These are phyloP conservation scores for Lentinula aciculospora DNA, from an alignment of 768 basidiomycete genomes.

Conservation along the genomic window DNA sequence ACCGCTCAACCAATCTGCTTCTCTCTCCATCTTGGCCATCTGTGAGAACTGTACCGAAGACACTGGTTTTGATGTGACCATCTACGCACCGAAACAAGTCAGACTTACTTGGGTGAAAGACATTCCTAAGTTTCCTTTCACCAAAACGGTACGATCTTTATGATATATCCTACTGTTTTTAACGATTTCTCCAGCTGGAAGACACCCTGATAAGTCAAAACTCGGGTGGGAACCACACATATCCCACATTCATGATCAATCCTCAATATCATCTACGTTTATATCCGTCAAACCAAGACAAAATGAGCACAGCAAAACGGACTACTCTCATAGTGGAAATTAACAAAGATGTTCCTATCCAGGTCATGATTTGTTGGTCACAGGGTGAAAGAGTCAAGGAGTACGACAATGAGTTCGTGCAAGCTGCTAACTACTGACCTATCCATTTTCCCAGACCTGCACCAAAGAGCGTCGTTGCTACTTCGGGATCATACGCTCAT, in stretches of 20 bases:
- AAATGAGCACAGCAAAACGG: constrained; percentile 27
- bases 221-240: constrained; percentile 78
- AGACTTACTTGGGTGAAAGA: constrained; percentile 44
- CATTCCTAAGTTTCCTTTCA: constrained; percentile 30
- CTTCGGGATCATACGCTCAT: constrained; percentile 79
- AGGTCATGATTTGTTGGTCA: constrained; percentile 70
- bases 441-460: constrained; percentile 33
- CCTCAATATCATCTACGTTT: constrained; percentile 80
- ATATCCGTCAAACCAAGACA: constrained; percentile 25
- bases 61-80: constrained; percentile 65
- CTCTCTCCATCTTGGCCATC: constrained; percentile 52
- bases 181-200: constrained; percentile 36
- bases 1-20: constrained; percentile 26
- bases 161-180: not conserved
- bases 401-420: constrained; percentile 39
- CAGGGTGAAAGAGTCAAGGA: constrained; percentile 68
- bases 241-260: constrained; percentile 83
- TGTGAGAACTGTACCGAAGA: constrained; percentile 63
- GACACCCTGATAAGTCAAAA: constrained; percentile 63
- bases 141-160: constrained; percentile 26
- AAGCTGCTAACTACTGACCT: not conserved
- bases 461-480: constrained; percentile 64
- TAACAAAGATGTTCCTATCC: constrained; percentile 64
- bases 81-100: constrained; percentile 37
- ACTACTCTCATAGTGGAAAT: constrained; percentile 46